phyloP scores from a whole-genome alignment of 257 asterid species.

The Solanum appendiculatum region DNA sequence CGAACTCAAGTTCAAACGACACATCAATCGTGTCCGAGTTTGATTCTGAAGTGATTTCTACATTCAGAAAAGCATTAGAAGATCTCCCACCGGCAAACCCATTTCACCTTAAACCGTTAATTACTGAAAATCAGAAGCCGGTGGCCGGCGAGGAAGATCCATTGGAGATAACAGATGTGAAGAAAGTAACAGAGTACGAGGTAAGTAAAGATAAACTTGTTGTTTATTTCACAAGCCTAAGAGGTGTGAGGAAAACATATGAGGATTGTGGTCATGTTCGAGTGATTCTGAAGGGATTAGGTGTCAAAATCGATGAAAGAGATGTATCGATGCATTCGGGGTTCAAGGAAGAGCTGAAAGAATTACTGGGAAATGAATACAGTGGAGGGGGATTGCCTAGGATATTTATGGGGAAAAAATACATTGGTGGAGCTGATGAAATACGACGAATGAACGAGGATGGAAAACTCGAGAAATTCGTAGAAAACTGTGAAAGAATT shows the following conservation, averaged over 20 bases:
- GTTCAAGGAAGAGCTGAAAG: slow-evolving; percentile 77
- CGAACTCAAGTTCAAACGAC: slow-evolving; percentile 41
- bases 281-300: slow-evolving; percentile 54
- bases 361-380: slow-evolving; percentile 39
- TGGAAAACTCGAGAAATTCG: slow-evolving; percentile 56
- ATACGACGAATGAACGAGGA: slow-evolving; percentile 64
- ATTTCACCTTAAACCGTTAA: slow-evolving; percentile 36
- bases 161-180: slow-evolving; percentile 6
- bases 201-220: slow-evolving; percentile 33
- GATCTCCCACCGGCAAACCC: slow-evolving; percentile 83
- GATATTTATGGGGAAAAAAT: slow-evolving; percentile 48
- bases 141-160: slow-evolving; percentile 5
- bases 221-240: slow-evolving; percentile 72
- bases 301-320: slow-evolving; percentile 73
- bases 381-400: slow-evolving; percentile 47
- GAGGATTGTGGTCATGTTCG: slow-evolving; percentile 93
- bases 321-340: slow-evolving; percentile 95
- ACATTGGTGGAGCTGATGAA: slow-evolving; percentile 80
- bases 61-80: slow-evolving; percentile 59
- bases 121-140: slow-evolving; percentile 5
- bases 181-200: neutral
- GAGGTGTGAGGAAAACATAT: slow-evolving; percentile 89
- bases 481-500: slow-evolving; percentile 50
- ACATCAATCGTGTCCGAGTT: slow-evolving; percentile 51
- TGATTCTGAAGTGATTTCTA: slow-evolving; percentile 67